Conservation (phyloP, 2,329 filamentous ascomycete species). For the Bipolaris cookei region DNA sequence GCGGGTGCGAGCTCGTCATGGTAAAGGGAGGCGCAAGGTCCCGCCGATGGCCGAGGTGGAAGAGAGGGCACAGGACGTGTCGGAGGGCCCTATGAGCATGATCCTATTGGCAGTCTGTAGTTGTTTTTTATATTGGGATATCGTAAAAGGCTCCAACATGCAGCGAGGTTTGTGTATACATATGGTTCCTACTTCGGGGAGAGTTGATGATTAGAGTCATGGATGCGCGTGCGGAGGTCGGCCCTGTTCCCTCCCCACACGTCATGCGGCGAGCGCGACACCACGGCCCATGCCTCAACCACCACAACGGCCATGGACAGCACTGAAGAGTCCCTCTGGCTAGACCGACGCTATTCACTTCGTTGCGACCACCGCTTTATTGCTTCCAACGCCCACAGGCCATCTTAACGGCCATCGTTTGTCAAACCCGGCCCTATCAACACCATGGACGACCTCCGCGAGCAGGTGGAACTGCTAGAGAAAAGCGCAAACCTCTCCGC, state of each 20-base stretch:
- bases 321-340: slow-evolving; percentile 25
- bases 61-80: slow-evolving; percentile 3
- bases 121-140: background rate
- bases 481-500: slow-evolving; percentile 72
- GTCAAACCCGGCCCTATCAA: slow-evolving; percentile 1
- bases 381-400: background rate
- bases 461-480: slow-evolving; percentile 75
- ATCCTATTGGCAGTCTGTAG: slow-evolving; percentile 14
- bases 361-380: slow-evolving; percentile 1
- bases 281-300: slow-evolving; percentile 15
- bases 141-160: background rate
- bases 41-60: slow-evolving; percentile 25
- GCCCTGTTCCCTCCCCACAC: slow-evolving; percentile 28
- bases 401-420: slow-evolving; percentile 13
- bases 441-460: slow-evolving; percentile 69
- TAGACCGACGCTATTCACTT: slow-evolving; percentile 18
- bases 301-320: slow-evolving; percentile 34
- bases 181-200: too few relatives aligned
- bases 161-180: background rate
- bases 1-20: slow-evolving; percentile 25
- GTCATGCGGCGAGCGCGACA: slow-evolving; percentile 27
- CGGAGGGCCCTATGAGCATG: slow-evolving; percentile 28
- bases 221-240: slow-evolving; percentile 4
- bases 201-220: background rate
- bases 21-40: slow-evolving; percentile 27